Base-by-base conservation (phyloP, 768 basidiomycete genomes). In the Podaxis rugospora region DNA sequence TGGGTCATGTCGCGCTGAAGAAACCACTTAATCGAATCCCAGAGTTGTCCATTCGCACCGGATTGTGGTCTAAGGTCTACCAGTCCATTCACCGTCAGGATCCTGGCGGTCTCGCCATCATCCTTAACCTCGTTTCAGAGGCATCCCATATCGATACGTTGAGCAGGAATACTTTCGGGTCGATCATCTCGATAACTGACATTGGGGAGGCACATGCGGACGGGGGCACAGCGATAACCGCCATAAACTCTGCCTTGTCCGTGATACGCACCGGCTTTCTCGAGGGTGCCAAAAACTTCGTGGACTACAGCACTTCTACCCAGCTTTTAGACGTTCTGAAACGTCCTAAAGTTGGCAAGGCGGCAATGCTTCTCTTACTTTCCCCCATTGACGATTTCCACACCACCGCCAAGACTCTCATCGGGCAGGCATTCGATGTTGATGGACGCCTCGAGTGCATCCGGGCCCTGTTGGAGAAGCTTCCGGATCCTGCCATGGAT, bases 391-490 rank as follows among this genome's bases (percentile, higher is more conserved):
- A 87, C 18, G 82, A 85, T 13, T 74, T 95, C 14, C 90, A 91
- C 66, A 76, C 80, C 47, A 86, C 89, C 10, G 90, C 88, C 1
- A 90, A 94, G 70, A 83, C 83, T 18, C 71, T 98, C n/a, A 81
- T 92, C 27, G 89, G 89, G 10, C 83, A 93, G 57, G 90, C 93
- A 0, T 95, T 90, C 66, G 91, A 96, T 65, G 91, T 87, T n/a
- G 93, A 95, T 67, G 87, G 84, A 27, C 90, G 97, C 47, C 79
- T 84, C 40, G 95, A 97, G 64, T 95, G 92, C 69, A 89, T 97
- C 68, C 86, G 90, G 6, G 86, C 84, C 13, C 75, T 98, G 21
- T 77, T 98, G 2, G 78, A 81, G 65, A 83, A 89, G 55, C 77
- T 83, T 55, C 84, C 93, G 0, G 80, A 82, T 39, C 78, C 81